Evolutionary conservation across 2,329 filamentous ascomycete species (phyloP).

Genomic region (Teratosphaeria nubilosa): DNA sequence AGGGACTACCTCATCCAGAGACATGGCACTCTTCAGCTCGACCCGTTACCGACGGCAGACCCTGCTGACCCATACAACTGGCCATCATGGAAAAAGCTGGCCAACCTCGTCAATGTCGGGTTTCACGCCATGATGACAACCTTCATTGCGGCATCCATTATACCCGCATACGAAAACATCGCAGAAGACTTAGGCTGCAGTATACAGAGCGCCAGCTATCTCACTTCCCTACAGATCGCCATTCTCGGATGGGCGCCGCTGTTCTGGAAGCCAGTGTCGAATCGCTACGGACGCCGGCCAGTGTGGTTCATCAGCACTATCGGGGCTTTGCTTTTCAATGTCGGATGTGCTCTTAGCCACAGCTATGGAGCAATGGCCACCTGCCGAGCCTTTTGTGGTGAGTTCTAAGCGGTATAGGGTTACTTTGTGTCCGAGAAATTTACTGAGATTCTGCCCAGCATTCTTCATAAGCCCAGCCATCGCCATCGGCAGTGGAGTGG

Average conservation of each 20-base stretch:
- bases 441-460: not conserved
- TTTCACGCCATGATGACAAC: constrained; percentile 41
- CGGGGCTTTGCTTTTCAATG: constrained; percentile 39
- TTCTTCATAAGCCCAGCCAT: constrained; percentile 40
- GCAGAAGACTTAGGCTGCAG: constrained; percentile 40
- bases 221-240: constrained; percentile 47
- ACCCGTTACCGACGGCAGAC: constrained; percentile 42
- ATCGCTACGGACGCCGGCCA: constrained; percentile 44
- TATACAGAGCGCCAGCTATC: constrained; percentile 42
- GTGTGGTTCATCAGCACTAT: constrained; percentile 44
- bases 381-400: constrained; percentile 39
- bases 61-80: constrained; percentile 49
- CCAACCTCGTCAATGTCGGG: not conserved
- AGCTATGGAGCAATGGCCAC: constrained; percentile 41
- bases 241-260: constrained; percentile 45
- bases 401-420: not conserved
- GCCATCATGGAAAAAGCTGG: constrained; percentile 38
- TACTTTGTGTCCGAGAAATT: not conserved
- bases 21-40: constrained; percentile 46
- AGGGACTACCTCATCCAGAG: constrained; percentile 41
- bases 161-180: constrained; percentile 45
- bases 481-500: constrained; percentile 47
- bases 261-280: constrained; percentile 47
- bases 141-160: constrained; percentile 45
- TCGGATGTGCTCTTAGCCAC: constrained; percentile 43